Evolutionary conservation across 75 land plant species (phyloP), one percentile per base, ranked within the genome.

Genomic region (Pinus taeda): DNA sequence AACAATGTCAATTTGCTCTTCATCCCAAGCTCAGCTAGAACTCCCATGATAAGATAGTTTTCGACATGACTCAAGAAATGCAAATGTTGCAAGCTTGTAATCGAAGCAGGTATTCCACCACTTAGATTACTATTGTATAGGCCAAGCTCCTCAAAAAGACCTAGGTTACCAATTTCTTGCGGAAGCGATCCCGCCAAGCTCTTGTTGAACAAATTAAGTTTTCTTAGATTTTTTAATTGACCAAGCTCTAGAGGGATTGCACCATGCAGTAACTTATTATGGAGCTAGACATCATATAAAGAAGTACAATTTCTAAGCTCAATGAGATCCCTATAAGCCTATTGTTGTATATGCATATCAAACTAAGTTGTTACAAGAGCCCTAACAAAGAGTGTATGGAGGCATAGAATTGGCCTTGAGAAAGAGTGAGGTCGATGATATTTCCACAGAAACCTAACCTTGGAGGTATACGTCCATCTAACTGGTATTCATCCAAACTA

Each of bases 111-210:
- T 37, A 91, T 86, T 12, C 13, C 18, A 26, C 92, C 92, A 39
- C 75, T 83, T 33, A 90, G 84, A 36, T 60, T 74, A 62, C 87
- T 87, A 37, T 82, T 76, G 22, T 83, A 87, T 21, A 90, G 80
- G 14, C 59, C 76, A 70, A 87, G 74, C 63, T 79, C 64, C 24
- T 26, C 69, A 45, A 87, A 78, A 21, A 37, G 21, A 18, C 57
- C 45, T 64, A 83, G 72, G 45, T 78, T 71, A 42, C 81, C 45
- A 13, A 82, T 78, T 30, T 78, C 69, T 3, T 24, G 37, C 4
- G 81, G 83, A 73, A 82, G 63, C 2, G 33, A 29, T 9, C 83
- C 83, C 37, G 26, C 74, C 18, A 80, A 53, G 22, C 62, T 75
- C 58, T 80, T 80, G 39, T 75, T 45, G 45, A 18, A 29, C 30